These are phyloP conservation scores for Arthrobotrys sinensis DNA, from an alignment of 2,329 filamentous ascomycete species.

Conservation along the genomic window DNA sequence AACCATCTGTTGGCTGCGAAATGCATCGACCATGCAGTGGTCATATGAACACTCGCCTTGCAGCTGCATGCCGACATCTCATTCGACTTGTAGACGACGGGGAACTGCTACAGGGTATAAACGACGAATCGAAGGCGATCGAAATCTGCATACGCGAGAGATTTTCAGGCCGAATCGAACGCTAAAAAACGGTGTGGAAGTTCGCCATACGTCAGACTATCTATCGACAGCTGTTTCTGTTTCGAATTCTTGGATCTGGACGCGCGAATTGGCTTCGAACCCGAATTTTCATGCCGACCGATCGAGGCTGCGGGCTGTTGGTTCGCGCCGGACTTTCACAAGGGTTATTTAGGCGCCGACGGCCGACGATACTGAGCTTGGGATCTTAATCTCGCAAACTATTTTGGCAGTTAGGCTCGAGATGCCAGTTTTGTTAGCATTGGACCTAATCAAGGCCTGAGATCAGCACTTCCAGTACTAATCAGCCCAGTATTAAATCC, in stretches of 20 bases:
- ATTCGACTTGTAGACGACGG: slow-evolving; percentile 33
- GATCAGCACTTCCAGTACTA: not conserved
- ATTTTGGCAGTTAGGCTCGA: slow-evolving; percentile 5
- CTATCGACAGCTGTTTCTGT: not conserved
- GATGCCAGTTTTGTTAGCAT: not conserved
- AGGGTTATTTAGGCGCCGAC: slow-evolving; percentile 39
- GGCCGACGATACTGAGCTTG: slow-evolving; percentile 12
- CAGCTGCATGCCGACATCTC: slow-evolving; percentile 11
- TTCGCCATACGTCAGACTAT: slow-evolving; percentile 18
- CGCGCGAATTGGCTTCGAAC: slow-evolving; percentile 3
- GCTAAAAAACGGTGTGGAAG: slow-evolving; percentile 2
- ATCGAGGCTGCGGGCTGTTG: not conserved
- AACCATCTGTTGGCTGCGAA: slow-evolving; percentile 12
- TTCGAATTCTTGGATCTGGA: slow-evolving; percentile 4
- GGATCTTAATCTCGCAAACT: not conserved
- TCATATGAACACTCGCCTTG: slow-evolving; percentile 49
- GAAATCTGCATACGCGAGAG: slow-evolving; percentile 26
- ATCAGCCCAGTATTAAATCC: not conserved
- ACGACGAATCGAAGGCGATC: slow-evolving; percentile 9
- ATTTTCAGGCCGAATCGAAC: slow-evolving; percentile 4
- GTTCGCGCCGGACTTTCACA: not conserved
- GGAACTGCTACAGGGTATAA: slow-evolving; percentile 30
- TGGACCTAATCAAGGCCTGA: not conserved
- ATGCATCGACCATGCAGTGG: slow-evolving; percentile 25
- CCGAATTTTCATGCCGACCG: not conserved